Evolutionary conservation across 306 rosid species (phyloP), one percentile per base, ranked within the genome.

Genomic region (Urtica urens): DNA sequence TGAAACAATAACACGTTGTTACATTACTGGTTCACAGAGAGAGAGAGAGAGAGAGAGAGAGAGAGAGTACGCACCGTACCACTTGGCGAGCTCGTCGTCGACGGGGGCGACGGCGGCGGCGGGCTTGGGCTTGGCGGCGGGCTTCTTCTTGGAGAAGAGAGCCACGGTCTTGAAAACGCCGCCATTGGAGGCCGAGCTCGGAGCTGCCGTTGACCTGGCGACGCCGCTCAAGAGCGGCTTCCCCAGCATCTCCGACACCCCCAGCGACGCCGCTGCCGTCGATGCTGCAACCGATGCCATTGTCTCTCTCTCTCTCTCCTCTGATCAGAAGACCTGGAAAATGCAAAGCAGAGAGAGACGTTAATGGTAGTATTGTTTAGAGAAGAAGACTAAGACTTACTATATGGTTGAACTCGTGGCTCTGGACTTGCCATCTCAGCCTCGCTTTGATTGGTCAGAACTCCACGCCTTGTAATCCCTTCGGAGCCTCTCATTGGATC

Each of bases 1-100:
- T 92, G 79, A 20, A 24, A 3, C 15, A 35, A 31, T 8, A 31
- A 13, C 37, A 31, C 7, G 37, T 31, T 31, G 37, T 7, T 16
- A n/a, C 2, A 19, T n/a, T 19, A 41, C 2, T n/a, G 22, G 3
- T 14, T 11, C 10, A 6, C 16, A 1, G 14, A 16, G 5, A 16
- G 23, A 17, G 25, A 43, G n/a, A n/a, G n/a, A n/a, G n/a, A n/a
- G n/a, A 43, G 24, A 12, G 23, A 5, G 10, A 40, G 19, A n/a
- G 18, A 27, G 9, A n/a, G 13, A 10, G 10, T 1, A 78, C 99
- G 66, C 64, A 92, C 99, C 99, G 53, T 92, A 92, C 99, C 99
- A 92, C 93, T 92, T 92, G 87, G 99, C 79, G 54, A 92, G 99
- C 54, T 92, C 99, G 0, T 85, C 99, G 35, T 64, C 53, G 4